Base-by-base conservation (phyloP, 257 asterid species). In the Jacaranda mimosifolia region DNA sequence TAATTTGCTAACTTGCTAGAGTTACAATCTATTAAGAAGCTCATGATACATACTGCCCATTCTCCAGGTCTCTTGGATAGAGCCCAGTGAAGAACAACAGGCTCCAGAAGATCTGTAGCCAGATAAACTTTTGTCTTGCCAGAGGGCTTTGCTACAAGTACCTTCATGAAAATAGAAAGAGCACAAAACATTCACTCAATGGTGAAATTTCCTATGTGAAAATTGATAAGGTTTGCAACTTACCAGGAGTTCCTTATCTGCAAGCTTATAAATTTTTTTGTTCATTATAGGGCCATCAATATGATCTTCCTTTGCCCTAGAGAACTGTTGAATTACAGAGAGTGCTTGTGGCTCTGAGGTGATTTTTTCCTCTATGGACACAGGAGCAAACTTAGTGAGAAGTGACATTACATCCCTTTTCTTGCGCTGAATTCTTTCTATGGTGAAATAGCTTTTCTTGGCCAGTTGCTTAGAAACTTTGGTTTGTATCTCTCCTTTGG, bases 81-180 rank as follows among this genome's bases (percentile, higher is more conserved):
- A 77, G 96, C 98, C 99, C 99, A 96, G 89, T 96, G 99, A 74
- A 96, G 94, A 83, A 85, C 87, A 81, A 82, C 83, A 60, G 97
- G 94, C 71, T 90, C 92, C 53, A 88, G 87, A 78, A 88, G 84
- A 85, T 93, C 94, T 55, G 99, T 93, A 52, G 95, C 97, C 73
- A 96, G 85, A 86, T 83, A 85, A 81, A 96, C 87, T 78, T 81
- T 89, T 66, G 77, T 88, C 91, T 86, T 87, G 63, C 89, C 86
- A 32, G 90, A 82, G 68, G 86, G 48, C 83, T 88, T 90, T 49
- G 88, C 84, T 42, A 88, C 94, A 62, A 93, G 91, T 70, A 88
- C 97, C 99, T 96, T 85, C 72, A 86, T 75, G 72, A 70, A 70
- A 15, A 67, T 36, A 64, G 46, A 64, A 75, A 65, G 8, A 59